phyloP scores from a whole-genome alignment of 345 rosid genomes.

The Aegle marmelos region DNA sequence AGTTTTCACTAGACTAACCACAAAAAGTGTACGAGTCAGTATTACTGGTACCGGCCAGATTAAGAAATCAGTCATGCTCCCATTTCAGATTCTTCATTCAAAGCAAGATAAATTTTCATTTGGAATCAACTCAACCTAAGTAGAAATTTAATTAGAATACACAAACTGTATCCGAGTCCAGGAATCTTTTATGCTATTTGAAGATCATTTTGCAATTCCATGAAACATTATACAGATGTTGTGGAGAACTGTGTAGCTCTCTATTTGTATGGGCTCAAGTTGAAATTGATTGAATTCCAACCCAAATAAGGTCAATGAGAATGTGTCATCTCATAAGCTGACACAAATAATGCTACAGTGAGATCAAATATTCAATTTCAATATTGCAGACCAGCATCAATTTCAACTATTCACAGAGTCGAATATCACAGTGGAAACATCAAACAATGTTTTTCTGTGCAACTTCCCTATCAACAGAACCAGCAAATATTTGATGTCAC shows the following conservation, averaged over 20 bases:
- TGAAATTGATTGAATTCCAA: neutral
- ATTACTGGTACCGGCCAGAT: neutral
- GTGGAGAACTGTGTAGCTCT: neutral
- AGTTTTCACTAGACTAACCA: neutral
- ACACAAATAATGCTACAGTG: neutral
- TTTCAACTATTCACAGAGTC: neutral
- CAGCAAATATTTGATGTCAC: neutral
- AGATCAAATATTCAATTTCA: neutral
- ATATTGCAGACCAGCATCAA: neutral
- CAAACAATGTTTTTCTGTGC: neutral
- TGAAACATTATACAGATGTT: neutral
- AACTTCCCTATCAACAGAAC: neutral
- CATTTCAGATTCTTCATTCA: neutral
- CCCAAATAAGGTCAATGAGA: neutral
- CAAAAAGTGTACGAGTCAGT: neutral
- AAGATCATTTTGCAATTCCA: neutral
- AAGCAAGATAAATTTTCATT: neutral
- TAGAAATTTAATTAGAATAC: neutral
- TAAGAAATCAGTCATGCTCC: neutral
- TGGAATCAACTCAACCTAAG: neutral
- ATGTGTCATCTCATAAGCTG: neutral
- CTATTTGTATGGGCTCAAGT: neutral
- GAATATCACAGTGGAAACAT: neutral
- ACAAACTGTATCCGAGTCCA: neutral
- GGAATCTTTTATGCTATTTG: neutral